Evolutionary conservation across 768 basidiomycete genomes (phyloP), one percentile per base, ranked within the genome.

Genomic region (Mycena albidolilacea): DNA sequence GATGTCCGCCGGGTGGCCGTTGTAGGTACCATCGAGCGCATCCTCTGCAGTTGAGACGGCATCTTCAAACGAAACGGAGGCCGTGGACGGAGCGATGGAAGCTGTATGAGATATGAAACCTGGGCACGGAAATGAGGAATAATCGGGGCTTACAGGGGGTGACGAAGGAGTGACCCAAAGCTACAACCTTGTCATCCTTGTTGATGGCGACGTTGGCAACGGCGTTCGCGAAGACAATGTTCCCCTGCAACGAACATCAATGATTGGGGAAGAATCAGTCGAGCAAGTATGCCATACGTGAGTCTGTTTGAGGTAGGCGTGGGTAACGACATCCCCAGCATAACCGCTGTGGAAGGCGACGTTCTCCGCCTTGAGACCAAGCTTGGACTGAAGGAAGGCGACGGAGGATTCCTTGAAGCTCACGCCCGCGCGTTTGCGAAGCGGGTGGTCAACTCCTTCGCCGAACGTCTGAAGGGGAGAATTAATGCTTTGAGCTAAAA

Each of bases 161-260:
- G 17, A 87, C 81, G 73, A 89, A 88, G 0, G 85, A 88, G 14
- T 84, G 84, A 35, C 87, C 85, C 67, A 87, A 85, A 1, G 87
- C 80, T 46, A 84, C 82, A 46, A 84, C 79, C 76, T 84, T 84
- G 75, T 83, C 79, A 58, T 80, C 81, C 35, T 82, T 80, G 75
- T 82, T 84, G 77, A 87, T 84, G 1, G 83, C 84, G 19, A 86
- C 81, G 69, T 87, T 87, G 3, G 86, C 86, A 9, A 87, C 86
- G 3, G 85, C 84, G 61, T 84, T 83, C 6, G 80, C 81, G 54
- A 84, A 78, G 15, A 73, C 72, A 19, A 64, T 59, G 2, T 43
- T 30, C 41, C 65, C 71, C 0, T 48, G 37, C 21, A 21, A 68
- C 50, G 21, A 64, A 75, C 2, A 69, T 59, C 30, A n/a, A 30